Conservation (phyloP, 1,284 basidiomycete genomes). For the Cutaneotrichosporon sp. region DNA sequence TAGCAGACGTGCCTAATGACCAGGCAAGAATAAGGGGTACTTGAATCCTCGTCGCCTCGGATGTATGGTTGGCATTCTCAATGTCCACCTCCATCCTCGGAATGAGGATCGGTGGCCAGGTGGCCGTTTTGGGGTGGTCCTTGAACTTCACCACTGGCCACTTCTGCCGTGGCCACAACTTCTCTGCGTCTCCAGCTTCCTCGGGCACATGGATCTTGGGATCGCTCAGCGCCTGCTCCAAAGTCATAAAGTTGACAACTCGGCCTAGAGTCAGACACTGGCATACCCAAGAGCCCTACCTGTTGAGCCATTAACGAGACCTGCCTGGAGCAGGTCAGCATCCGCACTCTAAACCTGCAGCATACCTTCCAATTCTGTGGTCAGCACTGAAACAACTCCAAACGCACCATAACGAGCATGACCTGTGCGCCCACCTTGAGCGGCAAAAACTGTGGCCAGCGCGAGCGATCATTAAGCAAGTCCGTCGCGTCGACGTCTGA, state of each 20-base stretch:
- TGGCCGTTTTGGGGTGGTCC: constrained; percentile 5
- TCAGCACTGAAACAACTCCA: neutral
- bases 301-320: constrained; percentile 12
- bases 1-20: neutral
- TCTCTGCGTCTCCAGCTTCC: neutral
- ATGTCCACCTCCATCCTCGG: neutral
- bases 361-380: constrained; percentile 11
- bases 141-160: constrained; percentile 36
- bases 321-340: neutral
- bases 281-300: constrained; percentile 1
- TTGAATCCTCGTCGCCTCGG: constrained; percentile 4
- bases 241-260: constrained; percentile 10
- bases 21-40: constrained; percentile 15
- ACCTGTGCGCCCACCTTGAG: constrained; percentile 37
- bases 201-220: neutral
- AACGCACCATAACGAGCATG: constrained; percentile 33
- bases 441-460: constrained; percentile 24
- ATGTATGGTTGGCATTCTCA: constrained; percentile 1
- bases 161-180: neutral
- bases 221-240: neutral
- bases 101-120: neutral
- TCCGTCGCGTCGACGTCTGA: constrained; percentile 19
- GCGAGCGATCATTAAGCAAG: constrained; percentile 26
- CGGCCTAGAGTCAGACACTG: constrained; percentile 1
- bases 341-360: too few relatives aligned